These are phyloP conservation scores for Parsonsia alboflavescens DNA, from an alignment of 257 asterid genomes.

Conservation along the genomic window DNA sequence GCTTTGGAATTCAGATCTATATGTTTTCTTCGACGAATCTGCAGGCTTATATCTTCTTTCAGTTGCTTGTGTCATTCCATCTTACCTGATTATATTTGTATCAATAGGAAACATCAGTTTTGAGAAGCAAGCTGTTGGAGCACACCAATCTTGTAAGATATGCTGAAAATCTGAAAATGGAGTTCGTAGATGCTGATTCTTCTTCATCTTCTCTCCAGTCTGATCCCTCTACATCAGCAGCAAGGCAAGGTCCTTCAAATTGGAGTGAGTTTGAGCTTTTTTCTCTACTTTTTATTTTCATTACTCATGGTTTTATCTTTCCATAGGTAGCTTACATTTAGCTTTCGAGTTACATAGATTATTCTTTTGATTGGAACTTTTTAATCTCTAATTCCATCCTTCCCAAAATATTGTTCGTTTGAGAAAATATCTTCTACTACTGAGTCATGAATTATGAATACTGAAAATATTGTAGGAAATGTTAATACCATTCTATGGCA, in stretches of 20 bases:
- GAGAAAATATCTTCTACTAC: neutral
- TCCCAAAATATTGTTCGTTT: neutral
- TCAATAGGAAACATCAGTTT: constrained; percentile 74
- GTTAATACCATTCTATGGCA: neutral
- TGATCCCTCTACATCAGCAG: constrained; percentile 69
- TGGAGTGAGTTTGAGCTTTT: constrained; percentile 58
- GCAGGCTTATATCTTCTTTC: neutral
- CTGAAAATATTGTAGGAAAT: neutral
- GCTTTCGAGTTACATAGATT: neutral
- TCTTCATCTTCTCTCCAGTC: constrained; percentile 45
- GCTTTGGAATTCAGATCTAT: neutral
- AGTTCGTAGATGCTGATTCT: constrained; percentile 51
- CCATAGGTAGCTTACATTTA: neutral
- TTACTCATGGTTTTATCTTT: neutral
- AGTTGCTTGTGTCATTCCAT: neutral
- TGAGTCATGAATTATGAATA: neutral
- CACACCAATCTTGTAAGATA: constrained; percentile 68
- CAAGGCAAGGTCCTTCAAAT: constrained; percentile 49
- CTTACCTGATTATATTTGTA: constrained; percentile 7
- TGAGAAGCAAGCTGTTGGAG: constrained; percentile 67
- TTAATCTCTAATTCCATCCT: neutral
- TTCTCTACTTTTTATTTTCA: neutral
- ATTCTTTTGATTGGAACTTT: neutral
- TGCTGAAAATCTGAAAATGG: constrained; percentile 60
- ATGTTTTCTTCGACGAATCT: neutral